Evolutionary conservation across 805 yeast genomes (phyloP).

Genomic region (Kazachstania bromeliacearum): DNA sequence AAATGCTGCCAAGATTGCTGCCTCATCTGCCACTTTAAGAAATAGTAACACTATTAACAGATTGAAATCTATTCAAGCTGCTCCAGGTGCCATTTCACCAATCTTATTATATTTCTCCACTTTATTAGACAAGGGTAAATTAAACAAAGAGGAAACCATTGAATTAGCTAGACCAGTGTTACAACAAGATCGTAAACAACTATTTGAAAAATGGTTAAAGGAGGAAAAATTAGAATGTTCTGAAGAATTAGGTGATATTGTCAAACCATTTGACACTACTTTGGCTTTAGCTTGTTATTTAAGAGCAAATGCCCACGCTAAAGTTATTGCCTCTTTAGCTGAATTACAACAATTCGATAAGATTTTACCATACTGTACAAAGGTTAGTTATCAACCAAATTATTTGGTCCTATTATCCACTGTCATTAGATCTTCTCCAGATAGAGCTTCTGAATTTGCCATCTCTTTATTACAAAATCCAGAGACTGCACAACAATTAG

Average conservation of each 20-base stretch:
- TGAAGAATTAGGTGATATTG: slow-evolving; percentile 96
- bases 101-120: slow-evolving; percentile 87
- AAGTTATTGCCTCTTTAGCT: slow-evolving; percentile 86
- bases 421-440: slow-evolving; percentile 89
- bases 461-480: slow-evolving; percentile 66
- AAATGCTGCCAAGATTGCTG: slow-evolving; percentile 94
- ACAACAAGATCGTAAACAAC: slow-evolving; percentile 87
- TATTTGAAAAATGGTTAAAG: slow-evolving; percentile 92
- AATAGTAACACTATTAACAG: slow-evolving; percentile 90
- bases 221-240: slow-evolving; percentile 90
- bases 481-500: slow-evolving; percentile 48
- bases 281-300: slow-evolving; percentile 87
- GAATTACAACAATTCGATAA: slow-evolving; percentile 95
- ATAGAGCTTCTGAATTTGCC: slow-evolving; percentile 95
- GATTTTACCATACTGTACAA: slow-evolving; percentile 87
- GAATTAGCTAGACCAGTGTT: slow-evolving; percentile 93
- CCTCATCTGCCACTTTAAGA: slow-evolving; percentile 85
- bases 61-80: slow-evolving; percentile 80
- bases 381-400: slow-evolving; percentile 83
- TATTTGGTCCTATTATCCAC: slow-evolving; percentile 83
- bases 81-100: slow-evolving; percentile 93
- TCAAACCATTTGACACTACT: slow-evolving; percentile 76
- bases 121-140: slow-evolving; percentile 81
- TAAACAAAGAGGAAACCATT: slow-evolving; percentile 86
- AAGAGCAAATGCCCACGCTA: slow-evolving; percentile 71